A percentile compares a stretch with the other conserved stretches of the same genome.
Conservation (phyloP, 371 early-diverging fungal species). For the Syncephalis plumigaleata region DNA sequence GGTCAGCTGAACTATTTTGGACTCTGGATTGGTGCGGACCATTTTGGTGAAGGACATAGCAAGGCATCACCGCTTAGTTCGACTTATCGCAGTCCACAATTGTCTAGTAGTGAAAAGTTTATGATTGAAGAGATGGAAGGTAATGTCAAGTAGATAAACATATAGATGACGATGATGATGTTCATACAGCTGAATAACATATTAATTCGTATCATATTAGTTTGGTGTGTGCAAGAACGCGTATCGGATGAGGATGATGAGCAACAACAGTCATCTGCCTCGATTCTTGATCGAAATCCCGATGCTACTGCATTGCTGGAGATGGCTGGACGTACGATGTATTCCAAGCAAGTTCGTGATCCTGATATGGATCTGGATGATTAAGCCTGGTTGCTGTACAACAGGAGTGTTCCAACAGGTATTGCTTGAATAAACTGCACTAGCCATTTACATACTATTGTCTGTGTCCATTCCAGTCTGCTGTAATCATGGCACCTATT, state of each 20-base stretch:
- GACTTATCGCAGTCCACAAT: constrained; percentile 40
- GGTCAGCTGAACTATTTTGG: constrained; percentile 76
- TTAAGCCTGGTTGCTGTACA: constrained; percentile 1
- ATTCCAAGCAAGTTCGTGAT: constrained; percentile 45
- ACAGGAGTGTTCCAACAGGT: too few species aligned
- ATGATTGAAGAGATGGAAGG: constrained; percentile 53
- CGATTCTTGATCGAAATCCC: constrained; percentile 33
- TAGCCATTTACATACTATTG: too few species aligned
- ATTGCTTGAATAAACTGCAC: too few species aligned
- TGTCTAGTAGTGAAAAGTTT: constrained; percentile 40
- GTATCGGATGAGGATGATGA: constrained; percentile 33
- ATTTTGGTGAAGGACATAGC: constrained; percentile 53
- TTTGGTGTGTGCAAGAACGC: constrained; percentile 46
- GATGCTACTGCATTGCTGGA: constrained; percentile 69
- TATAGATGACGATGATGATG: background rate
- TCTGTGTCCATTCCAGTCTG: too few species aligned
- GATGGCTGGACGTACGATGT: constrained; percentile 70
- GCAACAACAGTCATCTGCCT: constrained; percentile 20
- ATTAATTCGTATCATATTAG: too few species aligned
- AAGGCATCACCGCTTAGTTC: constrained; percentile 47
- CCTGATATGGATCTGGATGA: constrained; percentile 15
- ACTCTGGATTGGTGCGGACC: constrained; percentile 47
- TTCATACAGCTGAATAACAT: constrained; percentile 8
- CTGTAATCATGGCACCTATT: too few species aligned
- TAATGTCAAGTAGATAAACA: constrained; percentile 6